These are phyloP conservation scores for Ceratocystis alfenasii DNA, from an alignment of 2,329 filamentous ascomycete species.

Conservation along the genomic window DNA sequence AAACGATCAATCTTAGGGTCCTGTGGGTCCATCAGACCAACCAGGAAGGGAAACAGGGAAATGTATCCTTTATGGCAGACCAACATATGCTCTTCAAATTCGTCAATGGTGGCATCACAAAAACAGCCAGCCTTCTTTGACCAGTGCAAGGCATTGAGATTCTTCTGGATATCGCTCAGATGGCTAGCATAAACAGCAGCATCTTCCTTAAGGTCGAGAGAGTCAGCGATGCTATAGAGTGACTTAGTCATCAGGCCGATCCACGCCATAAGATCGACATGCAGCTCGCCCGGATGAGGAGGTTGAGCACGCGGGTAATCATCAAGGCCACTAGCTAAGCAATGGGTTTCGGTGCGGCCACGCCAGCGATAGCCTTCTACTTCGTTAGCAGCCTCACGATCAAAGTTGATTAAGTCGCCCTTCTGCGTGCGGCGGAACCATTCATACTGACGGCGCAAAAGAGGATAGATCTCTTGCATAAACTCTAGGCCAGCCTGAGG, in stretches of 20 bases:
- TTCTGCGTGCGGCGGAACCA: constrained; percentile 92
- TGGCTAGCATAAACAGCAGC: constrained; percentile 58
- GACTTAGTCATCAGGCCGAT: constrained; percentile 90
- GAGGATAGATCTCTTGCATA: constrained; percentile 67
- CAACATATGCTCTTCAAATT: constrained; percentile 77
- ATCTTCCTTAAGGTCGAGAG: constrained; percentile 67
- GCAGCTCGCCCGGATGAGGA: constrained; percentile 88
- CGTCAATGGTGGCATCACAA: constrained; percentile 91
- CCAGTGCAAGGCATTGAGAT: constrained; percentile 93
- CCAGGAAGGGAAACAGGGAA: constrained; percentile 82
- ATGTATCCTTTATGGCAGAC: constrained; percentile 97
- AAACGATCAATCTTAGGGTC: constrained; percentile 63
- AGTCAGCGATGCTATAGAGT: constrained; percentile 66
- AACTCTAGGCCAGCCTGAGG: constrained; percentile 55
- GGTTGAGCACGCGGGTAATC: constrained; percentile 92
- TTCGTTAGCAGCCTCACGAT: constrained; percentile 74
- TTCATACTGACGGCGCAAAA: constrained; percentile 76
- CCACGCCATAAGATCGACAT: constrained; percentile 91
- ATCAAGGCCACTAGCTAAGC: constrained; percentile 85
- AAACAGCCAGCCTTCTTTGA: constrained; percentile 66
- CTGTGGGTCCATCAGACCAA: constrained; percentile 63
- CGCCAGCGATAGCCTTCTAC: constrained; percentile 94
- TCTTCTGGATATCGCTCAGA: constrained; percentile 65
- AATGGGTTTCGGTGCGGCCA: constrained; percentile 73
- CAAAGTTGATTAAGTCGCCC: constrained; percentile 83